These are phyloP conservation scores for Rhynchosporium agropyri DNA, from an alignment of 2,329 filamentous ascomycete genomes.

Conservation along the genomic window DNA sequence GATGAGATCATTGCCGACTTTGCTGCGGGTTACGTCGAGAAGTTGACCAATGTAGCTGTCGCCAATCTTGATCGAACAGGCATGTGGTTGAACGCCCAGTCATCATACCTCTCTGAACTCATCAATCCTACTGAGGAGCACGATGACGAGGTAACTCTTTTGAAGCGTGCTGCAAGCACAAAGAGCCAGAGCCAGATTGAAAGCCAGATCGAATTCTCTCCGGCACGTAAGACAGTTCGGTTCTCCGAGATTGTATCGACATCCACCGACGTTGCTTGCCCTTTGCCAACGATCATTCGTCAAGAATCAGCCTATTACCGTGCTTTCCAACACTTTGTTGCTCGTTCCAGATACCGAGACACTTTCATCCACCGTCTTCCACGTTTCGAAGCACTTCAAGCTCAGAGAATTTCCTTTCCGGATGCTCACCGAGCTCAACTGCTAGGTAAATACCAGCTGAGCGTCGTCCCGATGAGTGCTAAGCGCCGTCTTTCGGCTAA, in stretches of 20 bases:
- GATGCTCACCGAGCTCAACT: conserved; percentile 78
- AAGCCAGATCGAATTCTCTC: conserved; percentile 17
- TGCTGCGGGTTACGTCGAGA: conserved; percentile 73
- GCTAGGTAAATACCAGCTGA: conserved; percentile 81
- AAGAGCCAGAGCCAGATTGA: conserved; percentile 32
- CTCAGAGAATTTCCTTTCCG: conserved; percentile 74
- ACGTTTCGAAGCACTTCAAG: conserved; percentile 86
- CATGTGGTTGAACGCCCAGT: conserved; percentile 83
- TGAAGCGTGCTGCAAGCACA: conserved; percentile 38
- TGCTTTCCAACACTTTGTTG: conserved; percentile 76
- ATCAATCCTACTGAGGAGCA: conserved; percentile 56
- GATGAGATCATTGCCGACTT: conserved; percentile 71
- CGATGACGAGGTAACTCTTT: conserved; percentile 40
- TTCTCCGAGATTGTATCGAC: conserved; percentile 58
- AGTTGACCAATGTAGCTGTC: conserved; percentile 70
- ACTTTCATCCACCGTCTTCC: conserved; percentile 82
- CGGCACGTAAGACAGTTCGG: conserved; percentile 73
- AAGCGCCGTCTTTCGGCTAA: conserved; percentile 74
- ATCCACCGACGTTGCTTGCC: conserved; percentile 46
- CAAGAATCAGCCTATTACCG: conserved; percentile 84
- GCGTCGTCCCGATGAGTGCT: conserved; percentile 66
- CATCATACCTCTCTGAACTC: conserved; percentile 72
- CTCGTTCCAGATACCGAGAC: conserved; percentile 68
- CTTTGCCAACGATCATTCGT: conserved; percentile 53
- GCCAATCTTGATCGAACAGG: conserved; percentile 84